Evolutionary conservation across 106 monocot species (phyloP).

Genomic region (Amphibolis antarctica): DNA sequence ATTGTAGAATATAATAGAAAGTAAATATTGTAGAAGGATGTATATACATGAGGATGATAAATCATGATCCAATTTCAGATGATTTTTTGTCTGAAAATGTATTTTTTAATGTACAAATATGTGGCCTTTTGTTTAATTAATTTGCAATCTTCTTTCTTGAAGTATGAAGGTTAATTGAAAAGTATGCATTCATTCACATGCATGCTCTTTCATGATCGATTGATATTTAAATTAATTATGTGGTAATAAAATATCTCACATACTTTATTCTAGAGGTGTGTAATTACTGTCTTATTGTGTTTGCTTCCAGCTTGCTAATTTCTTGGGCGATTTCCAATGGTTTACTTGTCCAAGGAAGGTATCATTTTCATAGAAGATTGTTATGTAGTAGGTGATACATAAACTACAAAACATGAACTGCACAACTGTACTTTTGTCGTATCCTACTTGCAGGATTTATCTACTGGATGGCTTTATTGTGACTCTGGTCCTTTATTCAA

Average conservation of each 20-base stretch:
- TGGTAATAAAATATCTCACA: neutral
- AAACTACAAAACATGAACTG: neutral
- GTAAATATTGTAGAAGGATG: too few relatives aligned
- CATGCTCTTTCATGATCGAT: too few relatives aligned
- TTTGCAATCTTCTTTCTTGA: too few relatives aligned
- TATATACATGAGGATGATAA: too few relatives aligned
- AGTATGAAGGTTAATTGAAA: too few relatives aligned
- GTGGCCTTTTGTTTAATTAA: too few relatives aligned
- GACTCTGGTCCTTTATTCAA: slow-evolving; percentile 93
- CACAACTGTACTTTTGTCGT: slow-evolving; percentile 1
- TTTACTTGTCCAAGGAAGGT: slow-evolving; percentile 98
- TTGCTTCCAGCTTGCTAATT: slow-evolving; percentile 64
- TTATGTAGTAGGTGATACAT: neutral
- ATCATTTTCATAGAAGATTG: neutral
- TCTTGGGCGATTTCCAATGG: slow-evolving; percentile 82
- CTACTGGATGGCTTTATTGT: slow-evolving; percentile 97
- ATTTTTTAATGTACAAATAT: too few relatives aligned
- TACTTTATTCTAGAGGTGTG: neutral
- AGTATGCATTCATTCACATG: too few relatives aligned
- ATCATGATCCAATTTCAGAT: too few relatives aligned
- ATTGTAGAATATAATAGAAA: too few relatives aligned
- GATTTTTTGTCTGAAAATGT: too few relatives aligned
- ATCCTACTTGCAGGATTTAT: slow-evolving; percentile 60
- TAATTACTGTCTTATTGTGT: neutral
- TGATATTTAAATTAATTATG: too few relatives aligned